Conservation (phyloP, 345 rosid species). For the Lumnitzera littorea region DNA sequence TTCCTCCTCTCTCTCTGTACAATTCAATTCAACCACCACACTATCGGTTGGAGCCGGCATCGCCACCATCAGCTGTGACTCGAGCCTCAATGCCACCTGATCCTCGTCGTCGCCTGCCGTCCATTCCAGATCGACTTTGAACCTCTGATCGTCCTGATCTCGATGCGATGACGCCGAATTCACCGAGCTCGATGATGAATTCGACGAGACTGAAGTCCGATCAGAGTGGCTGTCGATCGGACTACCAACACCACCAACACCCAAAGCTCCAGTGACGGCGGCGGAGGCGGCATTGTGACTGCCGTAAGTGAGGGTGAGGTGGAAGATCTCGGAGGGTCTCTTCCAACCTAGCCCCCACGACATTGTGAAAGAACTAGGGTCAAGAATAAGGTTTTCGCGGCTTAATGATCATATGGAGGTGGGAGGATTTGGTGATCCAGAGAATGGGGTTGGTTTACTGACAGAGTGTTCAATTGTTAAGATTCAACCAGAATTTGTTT, state of each 20-base stretch:
- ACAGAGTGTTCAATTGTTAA: too few relatives aligned
- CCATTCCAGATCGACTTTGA: slow-evolving; percentile 84
- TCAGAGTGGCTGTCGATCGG: slow-evolving; percentile 24
- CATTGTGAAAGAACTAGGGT: slow-evolving; percentile 33
- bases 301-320: slow-evolving; percentile 62
- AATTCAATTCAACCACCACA: slow-evolving; percentile 50
- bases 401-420: not conserved
- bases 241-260: slow-evolving; percentile 14
- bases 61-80: slow-evolving; percentile 94
- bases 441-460: too few relatives aligned
- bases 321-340: slow-evolving; percentile 78
- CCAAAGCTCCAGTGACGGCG: slow-evolving; percentile 24
- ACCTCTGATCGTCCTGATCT: slow-evolving; percentile 56
- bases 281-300: slow-evolving; percentile 37
- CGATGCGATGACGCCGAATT: slow-evolving; percentile 22
- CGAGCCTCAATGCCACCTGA: slow-evolving; percentile 71
- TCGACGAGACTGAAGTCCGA: slow-evolving; percentile 22
- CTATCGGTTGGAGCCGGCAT: slow-evolving; percentile 78
- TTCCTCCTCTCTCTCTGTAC: slow-evolving; percentile 29
- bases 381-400: not conserved
- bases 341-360: slow-evolving; percentile 99
- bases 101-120: slow-evolving; percentile 91
- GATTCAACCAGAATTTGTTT: too few relatives aligned
- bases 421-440: too few relatives aligned
- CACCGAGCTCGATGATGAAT: slow-evolving; percentile 29